phyloP scores from a whole-genome alignment of 2,329 filamentous ascomycete genomes.

The Emericellopsis cladophorae region DNA sequence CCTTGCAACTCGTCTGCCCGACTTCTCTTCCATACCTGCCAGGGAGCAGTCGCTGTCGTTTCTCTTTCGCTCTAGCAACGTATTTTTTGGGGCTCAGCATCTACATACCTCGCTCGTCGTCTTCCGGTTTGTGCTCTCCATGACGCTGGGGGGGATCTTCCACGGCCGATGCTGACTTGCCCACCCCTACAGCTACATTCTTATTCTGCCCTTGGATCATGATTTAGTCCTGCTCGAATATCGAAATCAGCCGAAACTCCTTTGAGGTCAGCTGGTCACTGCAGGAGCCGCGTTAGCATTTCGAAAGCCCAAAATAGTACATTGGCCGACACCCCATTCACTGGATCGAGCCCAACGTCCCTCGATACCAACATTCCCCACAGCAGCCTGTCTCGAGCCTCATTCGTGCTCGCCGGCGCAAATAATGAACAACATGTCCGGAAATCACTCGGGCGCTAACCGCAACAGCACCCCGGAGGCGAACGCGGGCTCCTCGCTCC shows the following conservation, averaged over 20 bases:
- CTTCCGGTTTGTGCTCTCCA: no score
- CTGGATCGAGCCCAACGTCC: not conserved
- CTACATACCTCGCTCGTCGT: no score
- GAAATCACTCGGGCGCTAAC: slow-evolving; percentile 62
- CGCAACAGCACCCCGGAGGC: slow-evolving; percentile 96
- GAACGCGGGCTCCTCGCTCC: slow-evolving; percentile 66
- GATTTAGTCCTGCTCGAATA: slow-evolving; percentile 15
- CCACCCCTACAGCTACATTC: slow-evolving; percentile 7
- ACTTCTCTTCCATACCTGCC: no score
- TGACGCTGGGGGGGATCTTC: no score
- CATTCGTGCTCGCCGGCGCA: not conserved
- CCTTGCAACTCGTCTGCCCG: no score
- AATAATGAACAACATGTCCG: slow-evolving; percentile 50
- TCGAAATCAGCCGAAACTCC: slow-evolving; percentile 32
- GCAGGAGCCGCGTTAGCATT: slow-evolving; percentile 43
- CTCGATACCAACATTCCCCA: slow-evolving; percentile 2
- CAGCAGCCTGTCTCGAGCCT: slow-evolving; percentile 4
- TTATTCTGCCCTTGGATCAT: slow-evolving; percentile 14
- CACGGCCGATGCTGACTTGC: slow-evolving; percentile 7
- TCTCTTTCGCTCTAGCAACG: no score
- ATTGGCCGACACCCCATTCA: no score
- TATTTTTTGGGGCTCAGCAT: no score
- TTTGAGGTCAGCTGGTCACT: slow-evolving; percentile 76
- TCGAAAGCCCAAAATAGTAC: no score
- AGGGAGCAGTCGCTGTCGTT: no score